Percentiles rank a stretch among this genome's conserved stretches.
phyloP scores from a whole-genome alignment of 371 early-diverging fungal genomes.

The Haplosporangium sp. region DNA sequence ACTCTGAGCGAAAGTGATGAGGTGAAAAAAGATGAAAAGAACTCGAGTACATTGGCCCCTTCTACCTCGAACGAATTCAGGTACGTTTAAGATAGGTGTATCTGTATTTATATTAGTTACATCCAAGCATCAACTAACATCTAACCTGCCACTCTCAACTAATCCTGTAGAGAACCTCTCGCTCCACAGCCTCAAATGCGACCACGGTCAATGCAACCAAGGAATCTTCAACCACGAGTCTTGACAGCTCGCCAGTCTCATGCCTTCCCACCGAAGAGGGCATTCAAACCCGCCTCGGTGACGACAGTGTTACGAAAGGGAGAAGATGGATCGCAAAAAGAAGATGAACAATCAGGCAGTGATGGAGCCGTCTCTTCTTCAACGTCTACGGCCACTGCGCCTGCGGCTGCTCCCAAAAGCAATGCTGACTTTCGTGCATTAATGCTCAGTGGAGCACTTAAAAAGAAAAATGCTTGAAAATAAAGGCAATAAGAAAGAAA shows the following conservation, averaged over 20 bases:
- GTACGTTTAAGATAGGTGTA: neutral
- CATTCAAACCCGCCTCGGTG: slow-evolving; percentile 22
- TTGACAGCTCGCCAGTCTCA: neutral
- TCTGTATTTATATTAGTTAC: neutral
- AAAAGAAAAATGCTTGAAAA: neutral
- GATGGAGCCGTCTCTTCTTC: neutral
- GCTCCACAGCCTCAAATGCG: slow-evolving; percentile 23
- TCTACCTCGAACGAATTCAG: neutral
- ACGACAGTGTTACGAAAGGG: neutral
- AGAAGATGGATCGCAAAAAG: neutral
- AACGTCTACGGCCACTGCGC: neutral
- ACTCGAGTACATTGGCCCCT: neutral
- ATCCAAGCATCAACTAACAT: neutral
- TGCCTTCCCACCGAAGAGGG: neutral
- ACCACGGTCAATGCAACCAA: slow-evolving; percentile 19
- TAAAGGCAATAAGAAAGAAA: no score
- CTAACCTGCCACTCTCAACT: neutral
- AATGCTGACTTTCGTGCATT: slow-evolving; percentile 37
- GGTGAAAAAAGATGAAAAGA: neutral
- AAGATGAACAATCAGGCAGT: neutral
- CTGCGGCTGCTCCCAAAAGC: slow-evolving; percentile 17
- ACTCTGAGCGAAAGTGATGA: neutral
- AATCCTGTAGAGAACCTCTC: slow-evolving; percentile 3
- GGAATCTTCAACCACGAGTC: slow-evolving; percentile 2
- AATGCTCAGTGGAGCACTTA: slow-evolving; percentile 36